Evolutionary conservation across 129 eudicot species (phyloP), one percentile per base, ranked within the genome.

Genomic region (Arctium lappa): DNA sequence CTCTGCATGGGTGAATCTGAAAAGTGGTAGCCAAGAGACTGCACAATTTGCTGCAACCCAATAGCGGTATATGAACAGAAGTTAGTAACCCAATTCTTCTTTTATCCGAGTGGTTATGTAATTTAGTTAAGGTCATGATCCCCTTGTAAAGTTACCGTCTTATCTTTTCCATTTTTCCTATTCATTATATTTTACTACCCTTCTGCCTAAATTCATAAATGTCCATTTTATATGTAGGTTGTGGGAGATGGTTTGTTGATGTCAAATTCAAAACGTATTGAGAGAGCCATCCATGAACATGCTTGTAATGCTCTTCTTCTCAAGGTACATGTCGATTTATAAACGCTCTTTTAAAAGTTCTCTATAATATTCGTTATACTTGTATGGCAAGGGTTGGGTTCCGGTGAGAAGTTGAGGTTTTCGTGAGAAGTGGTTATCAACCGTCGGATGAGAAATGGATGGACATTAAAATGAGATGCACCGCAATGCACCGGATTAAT

Each of bases 241-340:
- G 99, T 91, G 56, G 97, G 99, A 81, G 98, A 88, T 88, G 91
- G 92, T 48, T 84, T 95, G 75, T 81, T 95, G 90, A 91, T 88
- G 95, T 95, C 99, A 53, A 93, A 90, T 89, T 91, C 97, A 66
- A 95, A 95, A 79, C 92, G 97, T 80, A 91, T 95, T 9, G 98
- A 95, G 82, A 91, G 83, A 88, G 99, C 99, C 71, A 86, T 91
- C 16, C 87, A 88, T 56, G 99, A 95, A 85, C 72, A 84, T 56
- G 88, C 98, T 81, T 95, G 99, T 81, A 90, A 95, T 84, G 97
- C 97, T 69, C 94, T 95, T 82, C 90, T 91, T 81, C 97, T 95
- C 76, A 93, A 95, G 99, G 99, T 95, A 87, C 63, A 73, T 66
- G 32, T 77, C 69, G 22, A 80, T 78, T n/a, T 44, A 42, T 12